A percentile compares a stretch with the other conserved stretches of the same genome.
Evolutionary conservation across 768 basidiomycete genomes (phyloP).

Genomic region (Kwoniella pini): DNA sequence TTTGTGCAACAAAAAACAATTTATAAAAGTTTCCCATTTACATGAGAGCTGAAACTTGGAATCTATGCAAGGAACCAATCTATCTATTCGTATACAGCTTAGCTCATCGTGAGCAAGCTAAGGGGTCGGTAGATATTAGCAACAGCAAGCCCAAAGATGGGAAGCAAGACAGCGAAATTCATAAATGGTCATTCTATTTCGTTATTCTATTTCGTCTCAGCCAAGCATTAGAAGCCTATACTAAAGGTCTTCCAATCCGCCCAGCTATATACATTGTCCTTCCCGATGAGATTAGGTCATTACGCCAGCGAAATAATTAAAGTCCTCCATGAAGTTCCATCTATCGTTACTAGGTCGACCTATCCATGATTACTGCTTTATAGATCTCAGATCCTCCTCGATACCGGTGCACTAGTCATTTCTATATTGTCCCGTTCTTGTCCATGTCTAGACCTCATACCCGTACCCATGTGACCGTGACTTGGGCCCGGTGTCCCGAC

Average conservation of each 20-base stretch:
- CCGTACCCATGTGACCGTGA: neutral
- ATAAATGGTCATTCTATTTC: neutral
- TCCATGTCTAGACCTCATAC: slow-evolving; percentile 8
- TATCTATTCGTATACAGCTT: too few relatives aligned
- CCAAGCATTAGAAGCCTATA: neutral
- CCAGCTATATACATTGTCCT: neutral
- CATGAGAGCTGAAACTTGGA: too few relatives aligned
- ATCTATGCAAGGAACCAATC: too few relatives aligned
- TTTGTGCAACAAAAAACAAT: neutral
- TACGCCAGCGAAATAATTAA: slow-evolving; percentile 2
- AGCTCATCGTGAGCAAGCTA: too few relatives aligned
- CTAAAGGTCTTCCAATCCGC: neutral
- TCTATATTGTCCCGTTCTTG: slow-evolving; percentile 31
- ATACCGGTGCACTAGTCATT: slow-evolving; percentile 41
- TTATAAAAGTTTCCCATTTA: too few relatives aligned
- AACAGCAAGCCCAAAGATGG: too few relatives aligned
- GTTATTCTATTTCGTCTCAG: neutral
- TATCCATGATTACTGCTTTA: too few relatives aligned
- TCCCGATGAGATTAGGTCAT: too few relatives aligned
- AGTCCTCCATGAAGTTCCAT: too few relatives aligned
- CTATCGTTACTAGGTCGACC: too few relatives aligned
- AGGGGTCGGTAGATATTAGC: too few relatives aligned
- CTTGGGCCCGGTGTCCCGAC: slow-evolving; percentile 30
- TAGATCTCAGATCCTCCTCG: slow-evolving; percentile 13
- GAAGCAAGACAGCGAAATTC: too few relatives aligned